Conservation (phyloP, 768 basidiomycete genomes). For the Rhodosporidiobolus odoratus region DNA sequence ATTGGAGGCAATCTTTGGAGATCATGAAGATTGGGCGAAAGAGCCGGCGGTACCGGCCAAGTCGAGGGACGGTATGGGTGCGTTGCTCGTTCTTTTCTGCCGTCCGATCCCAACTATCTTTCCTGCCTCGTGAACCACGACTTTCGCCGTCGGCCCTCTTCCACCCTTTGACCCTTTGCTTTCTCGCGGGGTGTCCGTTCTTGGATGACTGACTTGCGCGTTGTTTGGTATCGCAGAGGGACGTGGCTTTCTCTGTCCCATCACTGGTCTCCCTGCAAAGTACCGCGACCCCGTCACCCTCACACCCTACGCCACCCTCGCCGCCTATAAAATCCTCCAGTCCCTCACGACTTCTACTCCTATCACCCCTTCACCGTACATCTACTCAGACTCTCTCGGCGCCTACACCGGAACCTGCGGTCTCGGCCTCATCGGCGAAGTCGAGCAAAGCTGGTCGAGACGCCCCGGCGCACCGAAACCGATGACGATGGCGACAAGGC, state of each 20-base stretch:
- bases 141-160: neutral
- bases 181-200: too few relatives aligned
- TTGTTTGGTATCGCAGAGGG: slow-evolving; percentile 63
- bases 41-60: slow-evolving; percentile 25
- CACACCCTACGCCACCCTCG: slow-evolving; percentile 68
- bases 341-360: too few relatives aligned
- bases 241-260: slow-evolving; percentile 61
- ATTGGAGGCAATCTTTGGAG: slow-evolving; percentile 76
- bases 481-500: neutral
- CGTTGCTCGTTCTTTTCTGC: neutral
- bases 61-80: slow-evolving; percentile 9
- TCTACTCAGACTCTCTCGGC: slow-evolving; percentile 53
- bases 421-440: slow-evolving; percentile 24
- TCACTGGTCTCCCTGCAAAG: slow-evolving; percentile 70
- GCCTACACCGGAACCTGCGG: slow-evolving; percentile 23
- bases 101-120: neutral
- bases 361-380: slow-evolving; percentile 60
- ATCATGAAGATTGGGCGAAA: slow-evolving; percentile 62
- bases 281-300: slow-evolving; percentile 76
- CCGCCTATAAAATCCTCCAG: slow-evolving; percentile 63
- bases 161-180: neutral
- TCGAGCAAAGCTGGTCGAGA: slow-evolving; percentile 2
- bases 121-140: neutral
- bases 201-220: too few relatives aligned
- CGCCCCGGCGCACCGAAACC: neutral